These are phyloP conservation scores for Phaeolepiota aurea DNA, from an alignment of 768 basidiomycete genomes.

Conservation along the genomic window DNA sequence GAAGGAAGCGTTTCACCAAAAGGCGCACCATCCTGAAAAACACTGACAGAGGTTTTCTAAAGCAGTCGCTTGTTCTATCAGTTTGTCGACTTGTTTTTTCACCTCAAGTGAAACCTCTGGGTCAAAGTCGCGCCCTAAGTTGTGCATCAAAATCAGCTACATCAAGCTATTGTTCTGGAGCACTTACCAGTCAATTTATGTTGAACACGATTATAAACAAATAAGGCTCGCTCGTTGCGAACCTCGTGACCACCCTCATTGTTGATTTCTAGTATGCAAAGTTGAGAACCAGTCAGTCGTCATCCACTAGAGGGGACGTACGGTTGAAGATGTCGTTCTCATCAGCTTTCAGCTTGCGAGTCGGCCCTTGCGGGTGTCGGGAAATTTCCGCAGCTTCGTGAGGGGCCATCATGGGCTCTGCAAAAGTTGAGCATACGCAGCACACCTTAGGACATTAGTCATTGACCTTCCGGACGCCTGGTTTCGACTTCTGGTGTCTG, in stretches of 20 bases:
- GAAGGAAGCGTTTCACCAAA: conserved; percentile 51
- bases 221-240: conserved; percentile 83
- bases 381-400: conserved; percentile 53
- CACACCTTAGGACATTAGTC: conserved; percentile 4
- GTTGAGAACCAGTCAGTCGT: too few relatives aligned
- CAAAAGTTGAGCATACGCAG: conserved; percentile 12
- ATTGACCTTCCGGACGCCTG: conserved; percentile 57
- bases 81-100: conserved; percentile 80
- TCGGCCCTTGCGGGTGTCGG: conserved; percentile 71
- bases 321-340: conserved; percentile 94
- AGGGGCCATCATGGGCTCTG: conserved; percentile 33
- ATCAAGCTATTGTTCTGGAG: too few relatives aligned
- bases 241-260: conserved; percentile 70
- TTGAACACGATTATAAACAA: conserved; percentile 91
- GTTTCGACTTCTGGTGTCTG: conserved; percentile 66
- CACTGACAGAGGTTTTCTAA: conserved; percentile 95
- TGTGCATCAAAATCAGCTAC: not conserved
- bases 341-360: conserved; percentile 79
- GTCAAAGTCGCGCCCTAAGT: conserved; percentile 85
- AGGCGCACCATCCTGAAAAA: conserved; percentile 93
- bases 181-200: conserved; percentile 88
- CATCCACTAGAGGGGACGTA: too few relatives aligned
- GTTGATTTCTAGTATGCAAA: too few relatives aligned
- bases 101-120: conserved; percentile 69
- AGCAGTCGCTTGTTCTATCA: conserved; percentile 90